A percentile compares a stretch with the other conserved stretches of the same genome.
These are phyloP conservation scores for Phytophthora multivora DNA, from an alignment of 352 stramenopile genomes.

Conservation along the genomic window DNA sequence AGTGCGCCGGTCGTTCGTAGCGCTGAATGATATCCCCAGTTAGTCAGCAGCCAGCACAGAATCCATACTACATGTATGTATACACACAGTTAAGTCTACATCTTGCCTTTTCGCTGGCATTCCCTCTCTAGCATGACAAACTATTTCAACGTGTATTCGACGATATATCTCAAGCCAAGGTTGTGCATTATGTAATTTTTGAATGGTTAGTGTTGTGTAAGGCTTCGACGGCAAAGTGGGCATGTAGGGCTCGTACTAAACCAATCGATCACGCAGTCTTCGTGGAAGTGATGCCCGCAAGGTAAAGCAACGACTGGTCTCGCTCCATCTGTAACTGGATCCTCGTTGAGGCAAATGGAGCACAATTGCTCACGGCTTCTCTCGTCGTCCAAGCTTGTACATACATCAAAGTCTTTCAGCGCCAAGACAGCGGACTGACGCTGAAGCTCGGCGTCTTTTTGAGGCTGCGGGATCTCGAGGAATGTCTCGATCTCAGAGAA, in stretches of 20 bases:
- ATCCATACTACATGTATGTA: too few species aligned
- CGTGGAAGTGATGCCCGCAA: conserved; percentile 66
- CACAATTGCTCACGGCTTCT: conserved; percentile 27
- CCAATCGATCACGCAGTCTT: conserved; percentile 76
- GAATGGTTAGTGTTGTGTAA: background rate
- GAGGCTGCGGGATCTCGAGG: conserved; percentile 47
- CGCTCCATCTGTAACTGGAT: conserved; percentile 25
- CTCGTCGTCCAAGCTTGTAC: background rate
- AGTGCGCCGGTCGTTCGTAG: conserved; percentile 8
- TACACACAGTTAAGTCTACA: too few species aligned
- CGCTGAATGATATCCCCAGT: conserved; percentile 9
- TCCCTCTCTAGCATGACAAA: too few species aligned
- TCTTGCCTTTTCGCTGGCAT: too few species aligned
- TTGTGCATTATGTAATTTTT: background rate
- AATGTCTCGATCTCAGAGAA: conserved; percentile 47
- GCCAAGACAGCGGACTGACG: conserved; percentile 49
- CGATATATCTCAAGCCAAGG: too few species aligned
- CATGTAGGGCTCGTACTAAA: conserved; percentile 65
- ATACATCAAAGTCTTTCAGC: conserved; percentile 48
- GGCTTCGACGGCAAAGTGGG: conserved; percentile 50
- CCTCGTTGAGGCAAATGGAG: conserved; percentile 59
- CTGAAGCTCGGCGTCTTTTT: conserved; percentile 50
- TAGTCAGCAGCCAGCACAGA: too few species aligned
- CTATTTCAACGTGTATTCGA: too few species aligned
- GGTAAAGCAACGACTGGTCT: conserved; percentile 45